Evolutionary conservation across 495 filamentous ascomycete species (phyloP).

Genomic region (Penicillium turbatum): DNA sequence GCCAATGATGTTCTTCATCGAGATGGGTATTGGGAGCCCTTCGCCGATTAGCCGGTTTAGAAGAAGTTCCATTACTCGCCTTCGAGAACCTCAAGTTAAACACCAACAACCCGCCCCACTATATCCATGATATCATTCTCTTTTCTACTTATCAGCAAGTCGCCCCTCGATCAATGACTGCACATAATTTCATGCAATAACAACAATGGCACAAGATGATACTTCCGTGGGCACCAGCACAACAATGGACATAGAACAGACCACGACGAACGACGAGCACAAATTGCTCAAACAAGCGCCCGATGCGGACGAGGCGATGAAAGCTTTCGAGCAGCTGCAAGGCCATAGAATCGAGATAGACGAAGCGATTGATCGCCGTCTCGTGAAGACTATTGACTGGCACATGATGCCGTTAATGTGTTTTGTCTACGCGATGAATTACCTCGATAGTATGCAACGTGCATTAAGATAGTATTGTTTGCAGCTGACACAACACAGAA

Average conservation of each 20-base stretch:
- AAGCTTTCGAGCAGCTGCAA: slow-evolving; percentile 43
- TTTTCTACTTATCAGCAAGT: neutral
- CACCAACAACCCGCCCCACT: neutral
- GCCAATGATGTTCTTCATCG: no score
- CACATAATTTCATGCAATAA: neutral
- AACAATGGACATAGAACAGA: slow-evolving; percentile 20
- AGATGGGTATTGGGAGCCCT: no score
- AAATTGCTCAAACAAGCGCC: slow-evolving; percentile 44
- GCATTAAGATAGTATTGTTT: neutral
- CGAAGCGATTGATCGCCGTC: slow-evolving; percentile 47
- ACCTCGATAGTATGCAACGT: slow-evolving; percentile 46
- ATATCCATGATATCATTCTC: slow-evolving; percentile 4
- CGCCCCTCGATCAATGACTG: neutral
- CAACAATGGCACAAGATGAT: slow-evolving; percentile 12
- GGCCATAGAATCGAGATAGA: slow-evolving; percentile 45
- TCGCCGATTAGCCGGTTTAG: no score
- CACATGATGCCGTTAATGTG: slow-evolving; percentile 57
- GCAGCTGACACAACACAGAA: neutral
- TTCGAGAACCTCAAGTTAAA: neutral
- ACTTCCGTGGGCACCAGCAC: slow-evolving; percentile 2
- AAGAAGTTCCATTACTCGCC: no score
- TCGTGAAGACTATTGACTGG: slow-evolving; percentile 53
- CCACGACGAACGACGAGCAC: slow-evolving; percentile 20
- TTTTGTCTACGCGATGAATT: slow-evolving; percentile 57
- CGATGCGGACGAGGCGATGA: slow-evolving; percentile 54